Evolutionary conservation across 2,329 filamentous ascomycete genomes (phyloP), one percentile per base, ranked within the genome.

Genomic region (Aspergillus aculeatinus): DNA sequence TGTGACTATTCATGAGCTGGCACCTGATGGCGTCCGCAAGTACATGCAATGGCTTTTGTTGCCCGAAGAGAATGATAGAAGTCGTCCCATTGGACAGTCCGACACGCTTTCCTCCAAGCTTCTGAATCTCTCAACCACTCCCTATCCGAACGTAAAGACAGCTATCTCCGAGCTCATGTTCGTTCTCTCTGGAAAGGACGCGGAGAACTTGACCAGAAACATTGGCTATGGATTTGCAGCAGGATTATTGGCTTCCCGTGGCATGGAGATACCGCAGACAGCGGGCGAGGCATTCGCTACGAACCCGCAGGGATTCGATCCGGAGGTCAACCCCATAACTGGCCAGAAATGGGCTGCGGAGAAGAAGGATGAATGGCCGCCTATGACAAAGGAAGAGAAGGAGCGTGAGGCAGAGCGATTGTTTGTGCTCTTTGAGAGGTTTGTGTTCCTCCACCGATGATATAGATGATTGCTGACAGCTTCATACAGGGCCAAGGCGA

Each of bases 221-320:
- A 91, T 99, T 12, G 95, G 95, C 0, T 99, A 96, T 72, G 95
- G 95, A 0, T 96, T 91, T 70, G 95, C 95, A 0, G 91, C 92
- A 0, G 95, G 95, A 0, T 96, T 95, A 72, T 80, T 99, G 16
- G 89, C 93, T 78, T 89, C 90, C 63, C 90, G 94, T 63, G 91
- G 95, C 58, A 87, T 98, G 12, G 83, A 88, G 0, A 81, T 96
- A 23, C 91, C 92, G 0, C 82, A 87, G 60, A 87, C 83, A 57
- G 85, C 87, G 1, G 77, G 86, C 10, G 83, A 88, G 66, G 81
- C 82, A 6, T 82, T 79, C 68, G 81, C 79, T 39, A 74, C 68
- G 4, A 71, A 69, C 21, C 21, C 65, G 5, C 60, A 66, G 21
- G 65, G 63, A 4, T 55, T 70, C 12, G 63, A 70, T 51, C 52